These are phyloP conservation scores for Paratrypanosoma confusum DNA, from an alignment of 208 protist genomes.

Conservation along the genomic window DNA sequence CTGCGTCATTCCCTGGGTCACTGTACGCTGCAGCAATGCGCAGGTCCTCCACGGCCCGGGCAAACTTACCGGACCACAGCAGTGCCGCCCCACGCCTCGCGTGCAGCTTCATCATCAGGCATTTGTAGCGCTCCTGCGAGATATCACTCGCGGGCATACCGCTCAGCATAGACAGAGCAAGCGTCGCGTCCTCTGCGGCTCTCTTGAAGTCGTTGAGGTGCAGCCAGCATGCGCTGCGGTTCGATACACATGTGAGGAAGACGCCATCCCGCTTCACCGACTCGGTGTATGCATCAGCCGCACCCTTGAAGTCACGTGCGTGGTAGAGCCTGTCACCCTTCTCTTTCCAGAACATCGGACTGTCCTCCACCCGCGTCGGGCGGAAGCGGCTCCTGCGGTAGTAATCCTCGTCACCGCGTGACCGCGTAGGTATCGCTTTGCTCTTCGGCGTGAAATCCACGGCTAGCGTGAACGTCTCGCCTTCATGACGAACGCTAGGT, in stretches of 20 bases:
- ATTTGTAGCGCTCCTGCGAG: conserved; percentile 80
- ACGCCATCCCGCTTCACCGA: conserved; percentile 88
- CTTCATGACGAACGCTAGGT: conserved; percentile 44
- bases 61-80: conserved; percentile 61
- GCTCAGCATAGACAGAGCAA: conserved; percentile 77
- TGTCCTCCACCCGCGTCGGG: conserved; percentile 83
- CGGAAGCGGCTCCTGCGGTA: conserved; percentile 88
- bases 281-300: conserved; percentile 80
- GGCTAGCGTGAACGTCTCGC: conserved; percentile 62
- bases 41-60: conserved; percentile 54
- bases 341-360: conserved; percentile 90
- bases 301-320: conserved; percentile 55
- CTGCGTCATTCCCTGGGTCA: conserved; percentile 39
- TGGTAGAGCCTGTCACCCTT: conserved; percentile 72
- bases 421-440: conserved; percentile 65
- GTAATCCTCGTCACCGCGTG: conserved; percentile 84
- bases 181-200: conserved; percentile 78
- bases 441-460: conserved; percentile 84
- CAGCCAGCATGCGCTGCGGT: conserved; percentile 79
- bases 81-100: conserved; percentile 72
- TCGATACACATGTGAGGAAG: conserved; percentile 84
- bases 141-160: conserved; percentile 86
- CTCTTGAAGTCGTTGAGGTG: conserved; percentile 66
- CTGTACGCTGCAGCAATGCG: conserved; percentile 77
- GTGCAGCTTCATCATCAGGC: conserved; percentile 81